Evolutionary conservation across 306 rosid species (phyloP).

Genomic region (Malus asiatica): DNA sequence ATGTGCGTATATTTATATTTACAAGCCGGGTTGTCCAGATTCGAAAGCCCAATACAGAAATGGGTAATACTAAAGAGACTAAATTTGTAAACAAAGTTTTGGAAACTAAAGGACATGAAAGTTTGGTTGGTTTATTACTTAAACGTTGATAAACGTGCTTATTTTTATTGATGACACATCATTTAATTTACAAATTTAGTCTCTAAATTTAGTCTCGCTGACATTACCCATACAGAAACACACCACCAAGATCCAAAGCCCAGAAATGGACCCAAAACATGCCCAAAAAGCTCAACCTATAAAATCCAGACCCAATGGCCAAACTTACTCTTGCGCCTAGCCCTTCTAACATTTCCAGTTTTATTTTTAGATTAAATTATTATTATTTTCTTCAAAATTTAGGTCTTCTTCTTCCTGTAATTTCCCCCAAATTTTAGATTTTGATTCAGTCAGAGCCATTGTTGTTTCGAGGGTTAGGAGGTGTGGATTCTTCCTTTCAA

Average conservation of each 20-base stretch:
- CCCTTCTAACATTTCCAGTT: slow-evolving; percentile 19
- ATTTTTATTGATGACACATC: too few relatives aligned
- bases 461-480: slow-evolving; percentile 52
- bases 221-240: background rate
- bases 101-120: too few relatives aligned
- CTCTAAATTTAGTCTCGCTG: too few relatives aligned
- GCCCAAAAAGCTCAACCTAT: slow-evolving; percentile 15
- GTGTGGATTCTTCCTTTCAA: slow-evolving; percentile 47
- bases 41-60: background rate
- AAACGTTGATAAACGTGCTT: too few relatives aligned
- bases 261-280: background rate
- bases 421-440: slow-evolving; percentile 9
- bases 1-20: background rate
- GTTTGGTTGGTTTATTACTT: too few relatives aligned
- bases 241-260: background rate
- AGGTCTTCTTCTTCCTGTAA: slow-evolving; percentile 2
- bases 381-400: background rate
- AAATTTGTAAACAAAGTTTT: too few relatives aligned
- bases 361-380: slow-evolving; percentile 4
- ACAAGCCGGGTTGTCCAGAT: background rate
- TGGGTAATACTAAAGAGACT: too few relatives aligned
- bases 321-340: slow-evolving; percentile 46
- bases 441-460: slow-evolving; percentile 39
- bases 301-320: background rate
- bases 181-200: too few relatives aligned